These are phyloP conservation scores for Penicillium paradoxum DNA, from an alignment of 495 filamentous ascomycete genomes.

Conservation along the genomic window DNA sequence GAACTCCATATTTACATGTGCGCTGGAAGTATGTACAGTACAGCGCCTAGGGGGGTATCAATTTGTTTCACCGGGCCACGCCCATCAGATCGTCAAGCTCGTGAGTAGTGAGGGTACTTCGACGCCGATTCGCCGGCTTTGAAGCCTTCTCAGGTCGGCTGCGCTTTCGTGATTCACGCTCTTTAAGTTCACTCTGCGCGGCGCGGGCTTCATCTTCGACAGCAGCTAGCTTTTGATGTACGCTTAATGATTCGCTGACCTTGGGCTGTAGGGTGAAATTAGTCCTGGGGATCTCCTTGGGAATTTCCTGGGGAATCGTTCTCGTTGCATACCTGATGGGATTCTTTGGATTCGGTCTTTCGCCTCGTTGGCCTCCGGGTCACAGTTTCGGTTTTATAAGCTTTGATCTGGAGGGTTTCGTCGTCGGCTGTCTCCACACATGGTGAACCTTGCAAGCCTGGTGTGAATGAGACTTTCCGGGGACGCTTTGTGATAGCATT, in stretches of 20 bases:
- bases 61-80: slow-evolving; percentile 19
- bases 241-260: slow-evolving; percentile 23
- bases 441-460: slow-evolving; percentile 35
- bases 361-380: slow-evolving; percentile 32
- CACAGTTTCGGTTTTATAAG: slow-evolving; percentile 32
- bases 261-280: slow-evolving; percentile 13
- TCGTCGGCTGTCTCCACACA: slow-evolving; percentile 25
- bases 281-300: slow-evolving; percentile 12
- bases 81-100: slow-evolving; percentile 63
- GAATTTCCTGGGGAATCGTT: slow-evolving; percentile 1
- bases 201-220: slow-evolving; percentile 44
- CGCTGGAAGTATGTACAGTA: slow-evolving; percentile 16
- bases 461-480: slow-evolving; percentile 45
- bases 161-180: slow-evolving; percentile 40
- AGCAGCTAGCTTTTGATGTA: slow-evolving; percentile 43
- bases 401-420: slow-evolving; percentile 36
- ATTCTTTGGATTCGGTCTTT: slow-evolving; percentile 29
- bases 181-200: slow-evolving; percentile 35
- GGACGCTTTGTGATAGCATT: slow-evolving; percentile 36
- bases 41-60: slow-evolving; percentile 5
- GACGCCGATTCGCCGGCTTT: slow-evolving; percentile 49
- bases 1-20: slow-evolving; percentile 22
- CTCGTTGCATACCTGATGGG: slow-evolving; percentile 31
- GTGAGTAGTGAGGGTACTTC: slow-evolving; percentile 68
- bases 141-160: slow-evolving; percentile 38